Percentiles rank a stretch among this genome's conserved stretches.
phyloP scores from a whole-genome alignment of 2,329 filamentous ascomycete genomes.

The Stemphylium vesicarium region DNA sequence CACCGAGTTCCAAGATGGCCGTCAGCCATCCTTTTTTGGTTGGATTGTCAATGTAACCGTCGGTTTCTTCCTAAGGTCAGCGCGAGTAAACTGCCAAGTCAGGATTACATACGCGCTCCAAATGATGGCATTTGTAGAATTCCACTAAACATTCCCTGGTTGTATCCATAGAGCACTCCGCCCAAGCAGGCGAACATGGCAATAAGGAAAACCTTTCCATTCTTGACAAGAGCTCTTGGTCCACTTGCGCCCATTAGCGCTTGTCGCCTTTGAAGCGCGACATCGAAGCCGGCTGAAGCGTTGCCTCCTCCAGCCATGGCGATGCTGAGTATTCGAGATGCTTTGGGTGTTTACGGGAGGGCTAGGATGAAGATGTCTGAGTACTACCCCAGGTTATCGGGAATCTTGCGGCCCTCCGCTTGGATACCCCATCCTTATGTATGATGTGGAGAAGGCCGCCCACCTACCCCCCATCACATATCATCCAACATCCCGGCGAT shows the following conservation, averaged over 20 bases:
- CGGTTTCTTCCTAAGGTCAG: constrained; percentile 48
- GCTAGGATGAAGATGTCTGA: background rate
- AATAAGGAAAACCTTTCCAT: constrained; percentile 62
- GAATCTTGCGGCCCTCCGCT: constrained; percentile 11
- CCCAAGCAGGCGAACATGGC: constrained; percentile 61
- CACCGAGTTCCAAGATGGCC: constrained; percentile 76
- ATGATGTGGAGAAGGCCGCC: constrained; percentile 6
- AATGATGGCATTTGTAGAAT: constrained; percentile 62
- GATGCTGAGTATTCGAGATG: constrained; percentile 1
- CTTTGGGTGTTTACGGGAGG: background rate
- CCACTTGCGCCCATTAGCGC: constrained; percentile 45
- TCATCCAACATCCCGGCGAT: constrained; percentile 28
- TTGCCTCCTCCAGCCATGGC: constrained; percentile 34
- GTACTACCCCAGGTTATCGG: background rate
- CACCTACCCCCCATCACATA: constrained; percentile 4
- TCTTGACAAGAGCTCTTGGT: constrained; percentile 58
- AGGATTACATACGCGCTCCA: constrained; percentile 41
- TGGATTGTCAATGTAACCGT: constrained; percentile 44
- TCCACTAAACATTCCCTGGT: constrained; percentile 78
- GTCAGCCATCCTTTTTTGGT: constrained; percentile 57
- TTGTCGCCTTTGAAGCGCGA: constrained; percentile 29
- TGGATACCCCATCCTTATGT: constrained; percentile 11
- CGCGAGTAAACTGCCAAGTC: background rate
- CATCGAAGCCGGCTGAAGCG: constrained; percentile 28
- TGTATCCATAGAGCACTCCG: constrained; percentile 70